These are phyloP conservation scores for Nemania sp. DNA, from an alignment of 2,329 filamentous ascomycete genomes.

Conservation along the genomic window DNA sequence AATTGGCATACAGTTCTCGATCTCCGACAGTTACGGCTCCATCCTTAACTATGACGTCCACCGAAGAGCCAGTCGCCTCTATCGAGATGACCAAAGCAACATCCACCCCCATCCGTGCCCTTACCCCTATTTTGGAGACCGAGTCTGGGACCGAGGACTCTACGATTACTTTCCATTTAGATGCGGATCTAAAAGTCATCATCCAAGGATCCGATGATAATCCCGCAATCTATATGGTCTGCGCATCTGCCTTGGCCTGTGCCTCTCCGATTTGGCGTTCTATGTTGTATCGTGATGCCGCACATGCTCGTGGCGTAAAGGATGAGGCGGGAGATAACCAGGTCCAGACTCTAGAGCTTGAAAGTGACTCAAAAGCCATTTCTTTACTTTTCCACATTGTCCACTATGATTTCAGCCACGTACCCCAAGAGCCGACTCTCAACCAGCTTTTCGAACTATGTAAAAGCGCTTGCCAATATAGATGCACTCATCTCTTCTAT, in stretches of 20 bases:
- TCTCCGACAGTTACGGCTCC: not conserved
- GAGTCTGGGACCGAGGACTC: not conserved
- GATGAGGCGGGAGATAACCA: not conserved
- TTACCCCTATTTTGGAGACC: conserved; percentile 25
- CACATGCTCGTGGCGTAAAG: not conserved
- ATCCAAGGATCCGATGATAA: not conserved
- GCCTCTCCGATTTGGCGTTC: conserved; percentile 43
- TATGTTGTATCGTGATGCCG: conserved; percentile 32
- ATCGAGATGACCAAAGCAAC: not conserved
- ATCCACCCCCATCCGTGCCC: not conserved
- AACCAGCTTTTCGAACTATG: conserved; percentile 44
- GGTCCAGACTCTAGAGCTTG: conserved; percentile 30
- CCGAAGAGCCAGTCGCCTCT: not conserved
- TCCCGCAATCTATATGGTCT: conserved; percentile 36
- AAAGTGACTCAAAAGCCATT: conserved; percentile 40
- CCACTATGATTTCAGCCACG: conserved; percentile 43
- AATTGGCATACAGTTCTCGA: conserved; percentile 3
- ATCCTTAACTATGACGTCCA: conserved; percentile 5
- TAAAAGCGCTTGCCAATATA: conserved; percentile 38
- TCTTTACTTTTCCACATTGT: conserved; percentile 42
- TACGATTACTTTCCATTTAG: conserved; percentile 10
- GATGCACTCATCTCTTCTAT: conserved; percentile 43
- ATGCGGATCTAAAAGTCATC: conserved; percentile 32
- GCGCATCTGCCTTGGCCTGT: conserved; percentile 34
- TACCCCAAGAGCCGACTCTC: conserved; percentile 36